phyloP scores from a whole-genome alignment of 2,329 filamentous ascomycete genomes.

The Phaeosphaeriaceae sp. region DNA sequence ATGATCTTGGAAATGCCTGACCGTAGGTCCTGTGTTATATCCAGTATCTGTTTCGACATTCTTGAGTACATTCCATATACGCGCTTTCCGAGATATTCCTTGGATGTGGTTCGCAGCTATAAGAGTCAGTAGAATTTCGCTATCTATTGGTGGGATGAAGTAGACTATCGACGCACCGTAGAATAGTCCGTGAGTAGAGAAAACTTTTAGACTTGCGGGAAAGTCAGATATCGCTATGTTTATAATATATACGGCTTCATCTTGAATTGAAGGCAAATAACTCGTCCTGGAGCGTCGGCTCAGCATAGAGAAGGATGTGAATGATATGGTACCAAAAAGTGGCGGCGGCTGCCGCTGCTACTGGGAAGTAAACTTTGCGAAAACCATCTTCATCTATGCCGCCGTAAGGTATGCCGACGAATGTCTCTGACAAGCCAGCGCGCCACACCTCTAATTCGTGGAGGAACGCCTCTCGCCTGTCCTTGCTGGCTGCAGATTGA shows the following conservation, averaged over 20 bases:
- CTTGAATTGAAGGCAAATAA: conserved; percentile 36
- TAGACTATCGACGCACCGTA: conserved; percentile 33
- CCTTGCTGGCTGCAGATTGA: conserved; percentile 14
- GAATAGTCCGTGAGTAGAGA: conserved; percentile 40
- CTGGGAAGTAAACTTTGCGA: conserved; percentile 39
- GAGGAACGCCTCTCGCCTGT: conserved; percentile 29
- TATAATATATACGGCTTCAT: conserved; percentile 36
- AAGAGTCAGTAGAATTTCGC: background rate
- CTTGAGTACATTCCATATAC: conserved; percentile 41
- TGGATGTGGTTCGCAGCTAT: conserved; percentile 45
- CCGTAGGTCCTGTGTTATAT: conserved; percentile 36
- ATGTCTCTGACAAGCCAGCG: conserved; percentile 32
- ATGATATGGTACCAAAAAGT: conserved; percentile 44
- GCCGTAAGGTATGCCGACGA: conserved; percentile 41
- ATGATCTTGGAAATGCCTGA: conserved; percentile 36
- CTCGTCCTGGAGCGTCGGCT: conserved; percentile 36
- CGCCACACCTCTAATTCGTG: conserved; percentile 39
- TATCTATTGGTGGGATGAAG: background rate
- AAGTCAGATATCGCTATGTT: conserved; percentile 44
- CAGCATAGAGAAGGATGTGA: conserved; percentile 41
- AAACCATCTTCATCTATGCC: conserved; percentile 41
- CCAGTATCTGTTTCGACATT: conserved; percentile 41
- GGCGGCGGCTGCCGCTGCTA: conserved; percentile 36
- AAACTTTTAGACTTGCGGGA: conserved; percentile 38
- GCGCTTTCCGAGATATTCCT: conserved; percentile 39